phyloP scores from a whole-genome alignment of 306 rosid genomes.

The Castanospermum australe region DNA sequence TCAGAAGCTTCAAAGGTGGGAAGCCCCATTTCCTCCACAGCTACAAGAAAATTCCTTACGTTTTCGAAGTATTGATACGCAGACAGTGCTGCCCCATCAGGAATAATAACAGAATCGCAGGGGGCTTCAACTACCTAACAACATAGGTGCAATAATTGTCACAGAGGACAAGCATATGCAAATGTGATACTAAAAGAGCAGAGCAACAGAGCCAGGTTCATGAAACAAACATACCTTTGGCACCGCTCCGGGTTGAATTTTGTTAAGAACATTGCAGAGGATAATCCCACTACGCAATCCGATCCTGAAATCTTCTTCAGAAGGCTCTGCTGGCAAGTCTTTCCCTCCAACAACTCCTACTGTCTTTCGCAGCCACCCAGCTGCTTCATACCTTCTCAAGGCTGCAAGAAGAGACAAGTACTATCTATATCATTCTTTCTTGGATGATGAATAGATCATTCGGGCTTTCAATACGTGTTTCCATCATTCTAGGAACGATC shows the following conservation, averaged over 20 bases:
- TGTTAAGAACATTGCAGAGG: constrained; percentile 85
- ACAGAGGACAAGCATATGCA: too few relatives aligned
- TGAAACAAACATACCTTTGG: constrained; percentile 49
- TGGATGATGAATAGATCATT: neutral
- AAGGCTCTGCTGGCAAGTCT: constrained; percentile 88
- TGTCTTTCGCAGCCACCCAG: constrained; percentile 74
- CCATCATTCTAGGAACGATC: neutral
- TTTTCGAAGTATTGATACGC: constrained; percentile 44
- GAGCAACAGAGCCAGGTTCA: neutral
- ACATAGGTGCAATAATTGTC: neutral
- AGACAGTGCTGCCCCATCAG: constrained; percentile 45
- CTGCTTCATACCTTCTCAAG: constrained; percentile 86
- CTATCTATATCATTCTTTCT: neutral
- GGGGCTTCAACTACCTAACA: constrained; percentile 47
- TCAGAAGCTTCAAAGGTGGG: constrained; percentile 88
- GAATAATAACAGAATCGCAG: constrained; percentile 27
- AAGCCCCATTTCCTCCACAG: constrained; percentile 47
- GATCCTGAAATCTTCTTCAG: constrained; percentile 84
- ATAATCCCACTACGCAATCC: constrained; percentile 89
- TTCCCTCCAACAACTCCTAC: constrained; percentile 84
- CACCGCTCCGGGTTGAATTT: constrained; percentile 76
- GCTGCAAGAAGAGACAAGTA: constrained; percentile 43
- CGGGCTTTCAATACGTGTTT: neutral
- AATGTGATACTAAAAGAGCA: too few relatives aligned
- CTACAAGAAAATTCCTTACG: constrained; percentile 41